These are phyloP conservation scores for Cymodocea nodosa DNA, from an alignment of 116 monocot genomes.

Conservation along the genomic window DNA sequence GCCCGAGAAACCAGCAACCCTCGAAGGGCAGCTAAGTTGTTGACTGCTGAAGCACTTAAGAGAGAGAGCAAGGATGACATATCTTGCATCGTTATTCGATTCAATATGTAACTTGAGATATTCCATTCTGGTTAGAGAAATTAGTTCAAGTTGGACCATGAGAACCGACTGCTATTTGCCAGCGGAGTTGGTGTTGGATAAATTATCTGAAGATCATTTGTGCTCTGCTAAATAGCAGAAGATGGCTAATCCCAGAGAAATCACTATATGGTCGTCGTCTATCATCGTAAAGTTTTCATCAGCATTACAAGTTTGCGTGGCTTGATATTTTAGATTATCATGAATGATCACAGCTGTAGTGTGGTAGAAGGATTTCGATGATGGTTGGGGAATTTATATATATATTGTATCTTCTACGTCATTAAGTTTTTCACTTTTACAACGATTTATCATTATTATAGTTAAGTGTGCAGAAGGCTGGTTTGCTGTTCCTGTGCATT, in stretches of 20 bases:
- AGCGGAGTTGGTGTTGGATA: background rate
- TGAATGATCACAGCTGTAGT: background rate
- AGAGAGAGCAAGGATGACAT: conserved; percentile 86
- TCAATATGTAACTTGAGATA: conserved; percentile 19
- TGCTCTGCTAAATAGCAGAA: background rate
- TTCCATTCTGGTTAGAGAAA: background rate
- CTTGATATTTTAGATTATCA: background rate
- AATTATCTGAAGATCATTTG: background rate
- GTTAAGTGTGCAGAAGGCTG: no score
- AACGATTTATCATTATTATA: no score
- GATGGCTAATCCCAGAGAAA: background rate
- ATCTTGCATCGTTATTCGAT: conserved; percentile 75
- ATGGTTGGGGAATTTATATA: background rate
- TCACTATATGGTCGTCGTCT: background rate
- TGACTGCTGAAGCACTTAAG: conserved; percentile 52
- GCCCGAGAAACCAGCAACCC: conserved; percentile 52
- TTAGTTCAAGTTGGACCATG: background rate
- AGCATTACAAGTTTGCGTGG: conserved; percentile 1
- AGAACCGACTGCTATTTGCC: background rate
- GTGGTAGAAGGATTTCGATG: background rate
- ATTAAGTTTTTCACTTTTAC: background rate
- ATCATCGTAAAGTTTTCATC: conserved; percentile 1
- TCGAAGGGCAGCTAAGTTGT: conserved; percentile 51
- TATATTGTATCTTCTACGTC: background rate
- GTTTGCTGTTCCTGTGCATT: no score